These are phyloP conservation scores for Nitzschia sp. DNA, from an alignment of 108 stramenopile species.

Conservation along the genomic window DNA sequence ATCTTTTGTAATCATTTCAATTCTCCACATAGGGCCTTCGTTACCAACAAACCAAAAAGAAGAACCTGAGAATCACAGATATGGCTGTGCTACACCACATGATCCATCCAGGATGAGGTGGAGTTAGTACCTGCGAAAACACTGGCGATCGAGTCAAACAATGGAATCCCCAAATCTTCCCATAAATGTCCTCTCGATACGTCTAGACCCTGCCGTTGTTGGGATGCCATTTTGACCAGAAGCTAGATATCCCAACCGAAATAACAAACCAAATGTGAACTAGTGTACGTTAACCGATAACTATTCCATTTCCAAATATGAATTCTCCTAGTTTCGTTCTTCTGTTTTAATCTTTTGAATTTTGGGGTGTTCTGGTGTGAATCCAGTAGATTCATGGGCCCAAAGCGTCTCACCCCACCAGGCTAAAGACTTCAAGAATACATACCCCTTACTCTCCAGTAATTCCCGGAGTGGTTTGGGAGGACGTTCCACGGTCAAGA, in stretches of 20 bases:
- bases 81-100: no score
- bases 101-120: not conserved
- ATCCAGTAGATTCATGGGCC: slow-evolving; percentile 49
- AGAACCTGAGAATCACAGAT: no score
- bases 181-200: slow-evolving; percentile 1
- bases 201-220: not conserved
- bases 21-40: no score
- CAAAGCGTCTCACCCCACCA: slow-evolving; percentile 67
- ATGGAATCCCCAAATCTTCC: not conserved
- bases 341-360: slow-evolving; percentile 25
- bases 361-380: slow-evolving; percentile 43
- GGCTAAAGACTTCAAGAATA: slow-evolving; percentile 30
- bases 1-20: no score
- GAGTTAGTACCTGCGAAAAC: not conserved
- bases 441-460: slow-evolving; percentile 41
- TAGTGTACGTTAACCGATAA: no score
- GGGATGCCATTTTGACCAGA: slow-evolving; percentile 1
- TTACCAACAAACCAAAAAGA: no score
- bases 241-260: no score
- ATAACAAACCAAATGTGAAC: no score
- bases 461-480: slow-evolving; percentile 24
- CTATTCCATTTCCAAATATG: no score
- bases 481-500: slow-evolving; percentile 62
- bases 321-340: not conserved
- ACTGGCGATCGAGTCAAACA: not conserved